phyloP scores from a whole-genome alignment of 371 early-diverging fungal genomes.

The Mucor indicus region DNA sequence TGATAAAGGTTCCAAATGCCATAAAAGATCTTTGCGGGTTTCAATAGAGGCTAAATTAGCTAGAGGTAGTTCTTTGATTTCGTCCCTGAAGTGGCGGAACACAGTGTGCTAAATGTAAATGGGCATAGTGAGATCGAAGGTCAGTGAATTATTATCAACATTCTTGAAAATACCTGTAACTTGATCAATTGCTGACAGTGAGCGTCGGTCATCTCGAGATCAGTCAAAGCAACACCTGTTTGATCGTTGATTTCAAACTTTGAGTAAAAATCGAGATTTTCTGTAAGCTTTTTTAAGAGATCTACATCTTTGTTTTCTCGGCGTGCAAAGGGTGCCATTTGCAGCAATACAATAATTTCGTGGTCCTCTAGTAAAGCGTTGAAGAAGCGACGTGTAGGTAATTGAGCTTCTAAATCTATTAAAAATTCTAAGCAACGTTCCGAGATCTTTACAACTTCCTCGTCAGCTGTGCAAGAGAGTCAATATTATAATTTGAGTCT shows the following conservation, averaged over 20 bases:
- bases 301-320: slow-evolving; percentile 41
- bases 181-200: slow-evolving; percentile 59
- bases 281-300: slow-evolving; percentile 60
- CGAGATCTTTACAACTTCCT: slow-evolving; percentile 56
- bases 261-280: slow-evolving; percentile 63
- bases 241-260: slow-evolving; percentile 82
- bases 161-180: slow-evolving; percentile 56
- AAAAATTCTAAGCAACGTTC: slow-evolving; percentile 83
- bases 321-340: slow-evolving; percentile 51
- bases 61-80: slow-evolving; percentile 72
- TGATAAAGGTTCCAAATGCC: slow-evolving; percentile 55
- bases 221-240: slow-evolving; percentile 73
- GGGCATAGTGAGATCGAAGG: too few relatives aligned
- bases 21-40: slow-evolving; percentile 43
- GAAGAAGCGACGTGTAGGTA: slow-evolving; percentile 89
- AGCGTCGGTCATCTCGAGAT: slow-evolving; percentile 58
- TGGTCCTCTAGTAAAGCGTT: slow-evolving; percentile 80
- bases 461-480: slow-evolving; percentile 20
- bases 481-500: background rate
- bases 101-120: slow-evolving; percentile 47
- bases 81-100: slow-evolving; percentile 63
- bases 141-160: background rate
- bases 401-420: slow-evolving; percentile 81
- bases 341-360: slow-evolving; percentile 64
- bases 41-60: slow-evolving; percentile 71